Percentiles rank a stretch among this genome's conserved stretches.
Evolutionary conservation across 148 eudicot species (phyloP).

Genomic region (Vaccinium myrtillus): DNA sequence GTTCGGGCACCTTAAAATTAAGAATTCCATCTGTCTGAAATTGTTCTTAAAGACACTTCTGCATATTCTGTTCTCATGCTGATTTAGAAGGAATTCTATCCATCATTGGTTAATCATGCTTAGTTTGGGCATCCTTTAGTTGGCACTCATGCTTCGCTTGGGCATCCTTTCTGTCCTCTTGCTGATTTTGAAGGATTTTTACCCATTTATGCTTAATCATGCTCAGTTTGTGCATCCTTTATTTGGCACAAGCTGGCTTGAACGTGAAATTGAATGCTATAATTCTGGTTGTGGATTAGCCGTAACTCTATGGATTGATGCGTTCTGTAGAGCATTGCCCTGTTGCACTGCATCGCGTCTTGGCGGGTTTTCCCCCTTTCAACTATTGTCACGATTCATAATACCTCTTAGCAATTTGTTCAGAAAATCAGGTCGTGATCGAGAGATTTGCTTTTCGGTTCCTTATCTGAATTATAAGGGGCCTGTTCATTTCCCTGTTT

Average conservation of each 20-base stretch:
- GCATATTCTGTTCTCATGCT: not conserved
- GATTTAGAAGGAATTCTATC: not conserved
- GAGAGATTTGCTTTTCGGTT: not conserved
- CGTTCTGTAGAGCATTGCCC: not conserved
- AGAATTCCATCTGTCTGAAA: not conserved
- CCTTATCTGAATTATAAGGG: not conserved
- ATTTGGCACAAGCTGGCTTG: not conserved
- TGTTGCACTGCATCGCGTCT: not conserved
- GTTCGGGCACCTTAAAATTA: not conserved
- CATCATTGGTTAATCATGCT: not conserved
- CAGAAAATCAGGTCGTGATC: not conserved
- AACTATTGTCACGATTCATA: not conserved
- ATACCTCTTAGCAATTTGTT: not conserved
- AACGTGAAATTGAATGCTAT: not conserved
- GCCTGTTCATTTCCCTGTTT: too few species aligned
- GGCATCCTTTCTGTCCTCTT: not conserved
- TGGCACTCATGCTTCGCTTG: not conserved
- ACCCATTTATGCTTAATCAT: not conserved
- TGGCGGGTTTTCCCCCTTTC: not conserved
- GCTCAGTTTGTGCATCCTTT: not conserved
- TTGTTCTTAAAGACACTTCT: not conserved
- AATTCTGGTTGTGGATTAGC: not conserved
- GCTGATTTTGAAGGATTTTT: not conserved
- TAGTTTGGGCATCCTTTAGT: not conserved
- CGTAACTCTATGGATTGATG: not conserved